These are phyloP conservation scores for Boletus sp. DNA, from an alignment of 1,284 basidiomycete species.

Conservation along the genomic window DNA sequence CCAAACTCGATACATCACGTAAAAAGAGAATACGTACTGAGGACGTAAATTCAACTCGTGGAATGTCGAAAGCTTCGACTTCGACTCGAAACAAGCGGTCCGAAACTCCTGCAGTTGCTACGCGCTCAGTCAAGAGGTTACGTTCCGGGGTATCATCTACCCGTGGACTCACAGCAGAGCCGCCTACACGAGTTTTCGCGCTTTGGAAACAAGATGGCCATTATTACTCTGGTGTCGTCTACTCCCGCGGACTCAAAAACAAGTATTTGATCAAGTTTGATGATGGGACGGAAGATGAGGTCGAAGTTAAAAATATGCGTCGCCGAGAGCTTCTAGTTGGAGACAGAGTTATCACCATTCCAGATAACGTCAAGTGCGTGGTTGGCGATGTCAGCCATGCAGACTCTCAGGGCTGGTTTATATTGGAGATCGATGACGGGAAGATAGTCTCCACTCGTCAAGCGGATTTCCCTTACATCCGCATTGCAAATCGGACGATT, in stretches of 20 bases:
- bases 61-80: constrained; percentile 25
- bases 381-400: constrained; percentile 38
- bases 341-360: constrained; percentile 49
- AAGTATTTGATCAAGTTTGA: constrained; percentile 57
- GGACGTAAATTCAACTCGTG: constrained; percentile 22
- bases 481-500: constrained; percentile 48
- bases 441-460: constrained; percentile 30
- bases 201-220: constrained; percentile 56
- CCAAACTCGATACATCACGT: constrained; percentile 24
- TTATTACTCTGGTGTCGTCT: constrained; percentile 59
- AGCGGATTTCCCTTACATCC: constrained; percentile 36
- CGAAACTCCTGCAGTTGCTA: constrained; percentile 26
- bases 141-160: constrained; percentile 30
- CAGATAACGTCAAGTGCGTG: constrained; percentile 30
- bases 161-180: constrained; percentile 18
- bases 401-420: constrained; percentile 34
- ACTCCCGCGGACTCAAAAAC: constrained; percentile 32
- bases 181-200: constrained; percentile 58
- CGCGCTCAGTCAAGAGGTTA: constrained; percentile 32
- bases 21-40: constrained; percentile 54
- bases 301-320: constrained; percentile 55
- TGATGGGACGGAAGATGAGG: constrained; percentile 44
- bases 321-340: constrained; percentile 45
- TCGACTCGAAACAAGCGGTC: constrained; percentile 32
- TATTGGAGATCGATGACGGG: constrained; percentile 40